Percentiles rank a stretch among this genome's conserved stretches.
phyloP scores from a whole-genome alignment of 2,329 filamentous ascomycete genomes.

The Colletotrichum viniferum region DNA sequence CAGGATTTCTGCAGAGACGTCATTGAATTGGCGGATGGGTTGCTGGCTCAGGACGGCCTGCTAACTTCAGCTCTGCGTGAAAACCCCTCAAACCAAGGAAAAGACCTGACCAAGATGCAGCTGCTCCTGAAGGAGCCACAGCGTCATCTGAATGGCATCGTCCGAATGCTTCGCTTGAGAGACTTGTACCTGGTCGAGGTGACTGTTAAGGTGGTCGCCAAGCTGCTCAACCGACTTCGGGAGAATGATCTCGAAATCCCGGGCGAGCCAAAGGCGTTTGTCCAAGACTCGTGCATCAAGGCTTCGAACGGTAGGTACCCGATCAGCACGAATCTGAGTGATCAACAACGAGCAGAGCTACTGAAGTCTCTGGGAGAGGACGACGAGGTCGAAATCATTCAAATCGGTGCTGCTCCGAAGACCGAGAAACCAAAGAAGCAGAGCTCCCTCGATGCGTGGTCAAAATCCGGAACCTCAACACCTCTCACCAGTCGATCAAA shows the following conservation, averaged over 20 bases:
- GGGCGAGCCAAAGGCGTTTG: slow-evolving; percentile 60
- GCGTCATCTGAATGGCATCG: slow-evolving; percentile 69
- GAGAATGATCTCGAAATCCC: slow-evolving; percentile 77
- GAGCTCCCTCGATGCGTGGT: slow-evolving; percentile 66
- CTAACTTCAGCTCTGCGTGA: slow-evolving; percentile 71
- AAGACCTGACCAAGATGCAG: slow-evolving; percentile 40
- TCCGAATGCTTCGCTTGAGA: slow-evolving; percentile 87
- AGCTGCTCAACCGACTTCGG: slow-evolving; percentile 81
- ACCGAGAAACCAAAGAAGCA: slow-evolving; percentile 56
- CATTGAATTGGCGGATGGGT: slow-evolving; percentile 88
- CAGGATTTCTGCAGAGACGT: slow-evolving; percentile 92
- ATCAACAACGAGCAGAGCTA: slow-evolving; percentile 85
- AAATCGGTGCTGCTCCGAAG: slow-evolving; percentile 37
- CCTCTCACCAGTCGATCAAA: slow-evolving; percentile 37
- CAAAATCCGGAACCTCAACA: slow-evolving; percentile 48
- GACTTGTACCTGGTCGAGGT: slow-evolving; percentile 85
- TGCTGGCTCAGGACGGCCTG: slow-evolving; percentile 85
- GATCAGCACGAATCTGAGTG: slow-evolving; percentile 79
- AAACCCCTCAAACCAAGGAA: slow-evolving; percentile 42
- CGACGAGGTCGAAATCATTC: slow-evolving; percentile 56
- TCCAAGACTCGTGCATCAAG: slow-evolving; percentile 71
- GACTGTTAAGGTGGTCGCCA: slow-evolving; percentile 81
- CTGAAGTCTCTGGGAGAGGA: slow-evolving; percentile 66
- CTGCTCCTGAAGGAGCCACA: slow-evolving; percentile 68
- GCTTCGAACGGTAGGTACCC: slow-evolving; percentile 56